A percentile compares a stretch with the other conserved stretches of the same genome.
phyloP scores from a whole-genome alignment of 2,329 filamentous ascomycete genomes.

The Clathrospora elynae region DNA sequence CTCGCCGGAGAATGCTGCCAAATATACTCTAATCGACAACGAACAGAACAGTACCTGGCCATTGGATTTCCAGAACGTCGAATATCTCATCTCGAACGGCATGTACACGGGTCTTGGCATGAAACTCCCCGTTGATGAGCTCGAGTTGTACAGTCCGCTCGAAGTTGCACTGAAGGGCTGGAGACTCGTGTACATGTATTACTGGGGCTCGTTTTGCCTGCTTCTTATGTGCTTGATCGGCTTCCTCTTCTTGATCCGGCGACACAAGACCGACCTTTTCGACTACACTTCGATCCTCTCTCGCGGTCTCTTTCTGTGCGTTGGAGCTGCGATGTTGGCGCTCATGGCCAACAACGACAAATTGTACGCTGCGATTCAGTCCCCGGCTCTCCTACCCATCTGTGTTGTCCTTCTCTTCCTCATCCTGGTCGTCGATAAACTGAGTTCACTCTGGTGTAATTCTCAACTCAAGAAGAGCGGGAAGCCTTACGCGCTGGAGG shows the following conservation, averaged over 20 bases:
- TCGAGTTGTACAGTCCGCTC: slow-evolving; percentile 30
- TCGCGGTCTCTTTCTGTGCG: slow-evolving; percentile 33
- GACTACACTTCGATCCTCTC: slow-evolving; percentile 47
- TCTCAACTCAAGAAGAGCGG: slow-evolving; percentile 37
- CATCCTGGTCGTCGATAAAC: slow-evolving; percentile 37
- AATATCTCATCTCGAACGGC: slow-evolving; percentile 34
- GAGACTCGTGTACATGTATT: slow-evolving; percentile 46
- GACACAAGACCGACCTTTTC: slow-evolving; percentile 48
- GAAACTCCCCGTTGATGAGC: slow-evolving; percentile 39
- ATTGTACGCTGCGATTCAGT: slow-evolving; percentile 35
- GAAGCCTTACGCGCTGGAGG: slow-evolving; percentile 38
- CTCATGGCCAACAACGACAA: slow-evolving; percentile 30
- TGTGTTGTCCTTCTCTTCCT: slow-evolving; percentile 45
- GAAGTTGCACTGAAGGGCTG: slow-evolving; percentile 38
- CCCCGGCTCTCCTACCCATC: slow-evolving; percentile 44
- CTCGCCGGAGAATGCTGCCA: slow-evolving; percentile 23
- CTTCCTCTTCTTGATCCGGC: slow-evolving; percentile 49
- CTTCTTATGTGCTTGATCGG: slow-evolving; percentile 45
- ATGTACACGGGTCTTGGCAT: slow-evolving; percentile 44
- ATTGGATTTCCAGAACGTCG: slow-evolving; percentile 25
- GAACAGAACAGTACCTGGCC: slow-evolving; percentile 20
- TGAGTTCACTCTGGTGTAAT: slow-evolving; percentile 40
- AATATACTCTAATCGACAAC: slow-evolving; percentile 14
- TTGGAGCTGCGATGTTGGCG: slow-evolving; percentile 39
- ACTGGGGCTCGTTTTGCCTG: slow-evolving; percentile 46